Conservation (phyloP, 257 asterid genomes). For the Ballota nigra region DNA sequence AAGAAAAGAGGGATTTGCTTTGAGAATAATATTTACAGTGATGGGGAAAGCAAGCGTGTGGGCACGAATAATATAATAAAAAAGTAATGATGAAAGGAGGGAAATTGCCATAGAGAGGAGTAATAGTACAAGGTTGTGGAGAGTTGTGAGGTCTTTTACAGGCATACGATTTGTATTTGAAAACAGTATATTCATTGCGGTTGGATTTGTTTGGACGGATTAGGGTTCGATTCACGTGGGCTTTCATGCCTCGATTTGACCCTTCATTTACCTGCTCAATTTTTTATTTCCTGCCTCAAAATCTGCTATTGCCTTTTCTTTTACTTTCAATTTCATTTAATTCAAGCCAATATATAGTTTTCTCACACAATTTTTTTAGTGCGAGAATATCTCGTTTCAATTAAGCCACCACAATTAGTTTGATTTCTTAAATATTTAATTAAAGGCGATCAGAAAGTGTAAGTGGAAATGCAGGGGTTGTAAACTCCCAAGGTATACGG, state of each 20-base stretch:
- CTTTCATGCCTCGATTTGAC: constrained; percentile 30
- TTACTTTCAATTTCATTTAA: not conserved
- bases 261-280: constrained; percentile 10
- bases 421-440: too few relatives aligned
- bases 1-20: not conserved
- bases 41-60: constrained; percentile 51
- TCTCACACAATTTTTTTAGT: too few relatives aligned
- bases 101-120: constrained; percentile 6
- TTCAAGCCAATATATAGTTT: too few relatives aligned
- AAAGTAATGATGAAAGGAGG: constrained; percentile 3
- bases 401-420: too few relatives aligned
- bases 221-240: constrained; percentile 41
- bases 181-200: constrained; percentile 37
- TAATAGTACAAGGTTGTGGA: constrained; percentile 33
- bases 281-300: not conserved
- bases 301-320: not conserved
- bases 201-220: constrained; percentile 39
- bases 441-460: too few relatives aligned
- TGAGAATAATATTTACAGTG: constrained; percentile 18
- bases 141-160: too few relatives aligned
- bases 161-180: constrained; percentile 27
- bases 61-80: not conserved
- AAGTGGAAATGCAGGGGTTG: too few relatives aligned
- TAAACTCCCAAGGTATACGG: too few relatives aligned
- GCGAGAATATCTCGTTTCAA: too few relatives aligned